phyloP scores from a whole-genome alignment of 2,329 filamentous ascomycete genomes.

The Juglanconis oblonga region DNA sequence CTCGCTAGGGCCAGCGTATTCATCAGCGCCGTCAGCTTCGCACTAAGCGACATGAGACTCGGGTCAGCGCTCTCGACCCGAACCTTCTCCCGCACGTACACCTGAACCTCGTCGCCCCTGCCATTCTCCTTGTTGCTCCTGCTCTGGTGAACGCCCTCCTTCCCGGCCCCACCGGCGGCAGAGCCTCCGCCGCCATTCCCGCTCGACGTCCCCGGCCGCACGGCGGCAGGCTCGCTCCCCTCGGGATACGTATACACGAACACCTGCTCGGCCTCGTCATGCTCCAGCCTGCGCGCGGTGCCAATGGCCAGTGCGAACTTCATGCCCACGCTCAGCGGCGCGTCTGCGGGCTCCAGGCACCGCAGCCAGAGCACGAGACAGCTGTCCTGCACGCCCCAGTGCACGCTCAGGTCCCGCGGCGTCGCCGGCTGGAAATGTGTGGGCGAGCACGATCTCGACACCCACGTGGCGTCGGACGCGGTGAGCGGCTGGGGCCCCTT shows the following conservation, averaged over 20 bases:
- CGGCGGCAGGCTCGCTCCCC: not conserved
- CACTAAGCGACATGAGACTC: conserved; percentile 75
- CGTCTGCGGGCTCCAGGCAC: conserved; percentile 64
- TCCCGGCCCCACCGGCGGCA: conserved; percentile 22
- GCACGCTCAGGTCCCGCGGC: conserved; percentile 68
- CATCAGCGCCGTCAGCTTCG: conserved; percentile 77
- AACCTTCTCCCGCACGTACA: conserved; percentile 86
- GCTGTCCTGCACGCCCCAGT: conserved; percentile 68
- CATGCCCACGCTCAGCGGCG: conserved; percentile 58
- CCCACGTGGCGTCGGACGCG: conserved; percentile 41
- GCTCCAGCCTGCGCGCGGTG: conserved; percentile 60
- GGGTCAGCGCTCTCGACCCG: conserved; percentile 87
- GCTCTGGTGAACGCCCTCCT: not conserved
- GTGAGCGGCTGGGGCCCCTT: conserved; percentile 47
- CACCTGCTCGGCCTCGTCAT: conserved; percentile 76
- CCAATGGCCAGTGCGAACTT: conserved; percentile 70
- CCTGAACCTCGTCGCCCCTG: conserved; percentile 54
- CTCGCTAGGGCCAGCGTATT: conserved; percentile 69
- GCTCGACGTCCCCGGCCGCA: not conserved
- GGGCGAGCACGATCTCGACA: conserved; percentile 39
- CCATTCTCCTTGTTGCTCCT: not conserved
- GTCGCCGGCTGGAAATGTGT: conserved; percentile 40
- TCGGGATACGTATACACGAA: conserved; percentile 55
- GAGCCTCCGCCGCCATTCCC: not conserved
- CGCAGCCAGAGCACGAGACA: conserved; percentile 68